Base-by-base conservation (phyloP, 805 yeast species). In the Sungouiella blattae region DNA sequence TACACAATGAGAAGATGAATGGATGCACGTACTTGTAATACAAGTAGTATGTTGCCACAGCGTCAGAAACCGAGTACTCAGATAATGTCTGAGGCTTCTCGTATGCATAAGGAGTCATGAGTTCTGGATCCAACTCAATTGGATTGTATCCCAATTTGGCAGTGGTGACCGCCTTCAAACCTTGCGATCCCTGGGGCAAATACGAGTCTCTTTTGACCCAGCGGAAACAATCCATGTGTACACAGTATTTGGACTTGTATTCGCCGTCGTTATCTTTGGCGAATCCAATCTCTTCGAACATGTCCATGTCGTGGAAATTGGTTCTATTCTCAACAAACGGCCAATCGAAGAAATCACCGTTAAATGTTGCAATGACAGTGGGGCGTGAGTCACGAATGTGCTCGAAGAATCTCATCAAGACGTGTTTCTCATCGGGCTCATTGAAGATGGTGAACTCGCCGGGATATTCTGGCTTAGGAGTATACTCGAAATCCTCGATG, bases 341-440 rank as follows among this genome's bases (percentile, higher is more conserved):
- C 98, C 98, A 93, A 69, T 93, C 99, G 63, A 93, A 93, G 55
- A 89, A 91, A 57, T 93, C 99, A 71, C 99, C 99, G 63, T 93
- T 93, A 52, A 87, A 93, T 0, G 98, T 93, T 1, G 96, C 95
- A 36, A 94, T 93, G n/a, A 93, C 95, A 0, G 98, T 91, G 1
- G 99, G 98, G 47, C 77, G 73, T 3, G 74, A 84, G 28, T 93
- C 98, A 43, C 88, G 67, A 16, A 93, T 76, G 56, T 93, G 98
- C 48, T 86, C 96, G 57, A 87, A 94, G 53, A 94, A 93, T 38
- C 86, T 67, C 35, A 72, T 67, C 21, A 93, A 59, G 5, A 88
- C 64, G 4, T 78, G 85, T 46, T 80, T 77, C 61, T 93, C 99
- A 54, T 86, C 83, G 0, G 76, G 71, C 57, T 91, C 98, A 57